Conservation (phyloP, 805 yeast species). For the Cyberlindnera veronae region DNA sequence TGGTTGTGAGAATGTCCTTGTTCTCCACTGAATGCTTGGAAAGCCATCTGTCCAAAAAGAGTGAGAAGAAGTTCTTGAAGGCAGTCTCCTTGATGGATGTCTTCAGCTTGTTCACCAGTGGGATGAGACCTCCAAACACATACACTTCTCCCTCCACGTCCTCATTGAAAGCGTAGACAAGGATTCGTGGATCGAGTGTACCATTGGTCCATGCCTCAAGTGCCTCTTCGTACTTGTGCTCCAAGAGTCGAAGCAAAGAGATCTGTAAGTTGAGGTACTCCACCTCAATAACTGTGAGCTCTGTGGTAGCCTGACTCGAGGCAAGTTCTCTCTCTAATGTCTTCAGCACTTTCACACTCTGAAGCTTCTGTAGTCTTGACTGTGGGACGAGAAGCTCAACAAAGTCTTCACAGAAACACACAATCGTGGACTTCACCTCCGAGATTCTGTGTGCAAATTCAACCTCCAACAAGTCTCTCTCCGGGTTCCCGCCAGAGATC, state of each 20-base stretch:
- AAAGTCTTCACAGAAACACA: constrained; percentile 10
- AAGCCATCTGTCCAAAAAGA: constrained; percentile 25
- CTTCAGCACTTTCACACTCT: constrained; percentile 5
- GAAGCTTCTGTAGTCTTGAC: constrained; percentile 21
- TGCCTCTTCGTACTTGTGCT: constrained; percentile 13
- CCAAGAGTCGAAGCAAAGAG: constrained; percentile 30
- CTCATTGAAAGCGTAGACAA: constrained; percentile 18
- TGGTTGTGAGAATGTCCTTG: constrained; percentile 15
- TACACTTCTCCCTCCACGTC: constrained; percentile 20
- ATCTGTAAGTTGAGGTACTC: constrained; percentile 37
- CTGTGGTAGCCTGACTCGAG: constrained; percentile 30
- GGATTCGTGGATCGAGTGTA: constrained; percentile 24
- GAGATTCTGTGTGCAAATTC: constrained; percentile 20
- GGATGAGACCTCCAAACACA: constrained; percentile 21
- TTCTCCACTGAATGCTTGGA: constrained; percentile 15
- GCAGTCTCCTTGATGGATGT: constrained; percentile 18
- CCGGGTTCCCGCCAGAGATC: constrained; percentile 7
- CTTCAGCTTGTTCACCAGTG: constrained; percentile 13
- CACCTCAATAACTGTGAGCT: constrained; percentile 34
- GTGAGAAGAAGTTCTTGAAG: constrained; percentile 16
- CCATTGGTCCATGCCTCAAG: constrained; percentile 34
- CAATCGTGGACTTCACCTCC: constrained; percentile 10
- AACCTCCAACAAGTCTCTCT: constrained; percentile 13
- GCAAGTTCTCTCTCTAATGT: constrained; percentile 26
- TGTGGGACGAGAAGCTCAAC: constrained; percentile 19